Base-by-base conservation (phyloP, 768 basidiomycete genomes). In the Lentinula edodes region DNA sequence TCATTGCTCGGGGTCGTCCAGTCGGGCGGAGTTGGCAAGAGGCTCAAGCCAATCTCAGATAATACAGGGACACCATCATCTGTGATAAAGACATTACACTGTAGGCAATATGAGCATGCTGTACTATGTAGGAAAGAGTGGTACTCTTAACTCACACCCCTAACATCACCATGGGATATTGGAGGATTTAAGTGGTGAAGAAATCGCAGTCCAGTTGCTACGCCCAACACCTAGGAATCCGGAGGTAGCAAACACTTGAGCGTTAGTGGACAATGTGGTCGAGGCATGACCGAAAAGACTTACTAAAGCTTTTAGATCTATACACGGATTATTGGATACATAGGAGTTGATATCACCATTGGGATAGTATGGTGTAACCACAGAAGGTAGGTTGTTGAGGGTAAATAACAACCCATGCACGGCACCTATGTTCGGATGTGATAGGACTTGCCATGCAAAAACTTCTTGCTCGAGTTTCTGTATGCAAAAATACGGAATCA, bases 71-170 rank as follows among this genome's bases (percentile, higher is more conserved):
- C 36, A 0, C 58, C 58, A 35, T 52, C 23, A 15, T 59, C 39
- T n/a, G 38, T 23, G 18, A 63, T 63, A 41, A 54, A 50, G 35
- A 63, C 55, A 39, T 63, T 63, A 34, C 39, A 60, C 62, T 63
- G 42, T 41, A 42, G 10, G 28, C 18, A 8, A 52, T 34, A 43
- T 16, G n/a, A 53, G 6, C 28, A 4, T 5, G 18, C 38, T 39
- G 10, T 3, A 15, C 52, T 34, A 35, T 9, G 28, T 52, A 18
- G 51, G 48, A 35, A 12, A 35, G 41, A 39, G 52, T 23, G 35
- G 2, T 6, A 13, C 13, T 50, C 7, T 18, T 13, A 5, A 64
- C 63, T 23, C 42, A 64, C 63, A 13, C 63, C 63, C 43, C 63
- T 61, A 34, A 64, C 42, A 42, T 64, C 60, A 7, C 63, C 63